Percentiles rank a stretch among this genome's conserved stretches.
Evolutionary conservation across 1,139 yeast genomes (phyloP).

Genomic region (Hansenula sp.): DNA sequence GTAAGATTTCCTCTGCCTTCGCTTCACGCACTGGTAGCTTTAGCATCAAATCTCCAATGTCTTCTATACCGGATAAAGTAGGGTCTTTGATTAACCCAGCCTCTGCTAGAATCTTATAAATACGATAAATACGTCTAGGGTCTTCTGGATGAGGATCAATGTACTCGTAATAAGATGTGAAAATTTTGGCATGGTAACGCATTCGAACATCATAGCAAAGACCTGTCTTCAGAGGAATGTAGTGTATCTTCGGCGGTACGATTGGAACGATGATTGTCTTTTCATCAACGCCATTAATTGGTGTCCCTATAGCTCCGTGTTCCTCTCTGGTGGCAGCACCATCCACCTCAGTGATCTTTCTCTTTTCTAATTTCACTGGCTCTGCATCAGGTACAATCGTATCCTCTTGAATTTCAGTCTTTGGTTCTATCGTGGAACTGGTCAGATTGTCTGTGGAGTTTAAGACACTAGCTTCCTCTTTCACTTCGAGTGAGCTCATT

Average conservation of each 20-base stretch:
- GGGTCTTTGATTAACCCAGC: conserved; percentile 87
- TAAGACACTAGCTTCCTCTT: not conserved
- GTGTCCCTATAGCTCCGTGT: not conserved
- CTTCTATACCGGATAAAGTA: conserved; percentile 72
- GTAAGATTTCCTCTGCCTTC: conserved; percentile 74
- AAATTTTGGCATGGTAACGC: conserved; percentile 95
- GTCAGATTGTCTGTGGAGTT: not conserved
- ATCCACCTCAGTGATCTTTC: conserved; percentile 20
- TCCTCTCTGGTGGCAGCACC: conserved; percentile 5
- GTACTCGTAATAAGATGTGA: conserved; percentile 87
- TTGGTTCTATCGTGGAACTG: not conserved
- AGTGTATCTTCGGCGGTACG: conserved; percentile 37
- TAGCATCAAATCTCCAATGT: conserved; percentile 83
- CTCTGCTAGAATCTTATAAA: conserved; percentile 89
- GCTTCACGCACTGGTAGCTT: conserved; percentile 93
- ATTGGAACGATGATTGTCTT: conserved; percentile 50
- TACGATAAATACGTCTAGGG: conserved; percentile 91
- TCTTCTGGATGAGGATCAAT: conserved; percentile 99
- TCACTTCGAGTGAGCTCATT: not conserved
- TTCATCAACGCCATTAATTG: conserved; percentile 9
- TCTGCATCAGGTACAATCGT: conserved; percentile 1
- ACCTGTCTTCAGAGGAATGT: conserved; percentile 83
- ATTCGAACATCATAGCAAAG: conserved; percentile 93
- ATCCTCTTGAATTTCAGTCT: not conserved
- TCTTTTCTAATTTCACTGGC: conserved; percentile 13